A percentile compares a stretch with the other conserved stretches of the same genome.
phyloP scores from a whole-genome alignment of 306 rosid species.

The Delonix regia region DNA sequence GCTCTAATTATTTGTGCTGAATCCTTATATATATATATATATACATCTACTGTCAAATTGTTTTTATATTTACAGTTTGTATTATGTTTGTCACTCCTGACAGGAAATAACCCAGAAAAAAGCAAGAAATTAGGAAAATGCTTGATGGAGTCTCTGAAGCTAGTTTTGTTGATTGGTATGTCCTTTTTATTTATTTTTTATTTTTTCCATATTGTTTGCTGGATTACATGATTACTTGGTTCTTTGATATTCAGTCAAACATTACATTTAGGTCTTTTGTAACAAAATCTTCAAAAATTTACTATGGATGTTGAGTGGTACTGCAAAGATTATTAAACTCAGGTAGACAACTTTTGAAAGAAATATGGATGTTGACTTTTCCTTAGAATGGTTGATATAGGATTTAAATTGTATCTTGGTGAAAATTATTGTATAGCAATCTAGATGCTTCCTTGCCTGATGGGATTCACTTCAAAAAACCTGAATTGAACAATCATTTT shows the following conservation, averaged over 20 bases:
- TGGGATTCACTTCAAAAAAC: background rate
- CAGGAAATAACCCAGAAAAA: slow-evolving; percentile 75
- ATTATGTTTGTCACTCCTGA: slow-evolving; percentile 33
- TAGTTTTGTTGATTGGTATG: slow-evolving; percentile 90
- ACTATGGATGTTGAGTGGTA: background rate
- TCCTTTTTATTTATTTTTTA: slow-evolving; percentile 1
- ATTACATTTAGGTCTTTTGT: slow-evolving; percentile 25
- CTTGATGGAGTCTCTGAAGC: slow-evolving; percentile 83
- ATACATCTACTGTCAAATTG: background rate
- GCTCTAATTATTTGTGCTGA: background rate
- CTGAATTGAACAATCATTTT: slow-evolving; percentile 12
- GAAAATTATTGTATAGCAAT: background rate
- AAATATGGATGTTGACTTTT: slow-evolving; percentile 14
- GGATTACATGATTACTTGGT: slow-evolving; percentile 17
- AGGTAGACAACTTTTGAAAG: background rate
- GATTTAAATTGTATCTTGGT: slow-evolving; percentile 3
- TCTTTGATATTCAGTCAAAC: slow-evolving; percentile 17
- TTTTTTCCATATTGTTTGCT: slow-evolving; percentile 11
- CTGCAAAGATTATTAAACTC: slow-evolving; percentile 12
- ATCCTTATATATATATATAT: background rate
- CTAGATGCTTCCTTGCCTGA: slow-evolving; percentile 8
- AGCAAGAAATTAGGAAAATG: slow-evolving; percentile 62
- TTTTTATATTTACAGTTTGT: slow-evolving; percentile 19
- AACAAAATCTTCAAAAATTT: slow-evolving; percentile 8
- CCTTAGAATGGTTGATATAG: background rate